Evolutionary conservation across 1,284 basidiomycete genomes (phyloP), one percentile per base, ranked within the genome.

Genomic region (Moesziomyces parantarcticus): DNA sequence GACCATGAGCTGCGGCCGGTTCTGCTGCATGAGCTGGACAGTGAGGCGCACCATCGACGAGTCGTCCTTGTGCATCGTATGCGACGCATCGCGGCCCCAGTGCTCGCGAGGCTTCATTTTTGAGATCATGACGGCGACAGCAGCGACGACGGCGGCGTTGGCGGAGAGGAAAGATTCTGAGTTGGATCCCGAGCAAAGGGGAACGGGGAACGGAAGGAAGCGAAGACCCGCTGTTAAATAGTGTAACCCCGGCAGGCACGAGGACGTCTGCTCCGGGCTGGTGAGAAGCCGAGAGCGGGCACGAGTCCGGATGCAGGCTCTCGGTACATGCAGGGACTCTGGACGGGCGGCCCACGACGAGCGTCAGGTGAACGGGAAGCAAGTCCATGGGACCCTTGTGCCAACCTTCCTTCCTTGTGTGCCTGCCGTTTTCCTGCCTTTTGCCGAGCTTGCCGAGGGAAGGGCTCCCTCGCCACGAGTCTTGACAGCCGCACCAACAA

Each of bases 11-110:
- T 65, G 58, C 5, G 68, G 68, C 5, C 53, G 56, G 26, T 65
- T 61, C 32, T 71, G 61, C 47, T 61, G 45, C 62, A 71, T 61
- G 47, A 66, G 68, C 39, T 71, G 58, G 14, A 51, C 45, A 14
- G 50, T 49, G 41, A 64, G 60, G 22, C 66, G 57, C 18, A 69
- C 21, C 51, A 69, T 55, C 50, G 66, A 69, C 46, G 66, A 69
- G 36, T 63, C 41, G 14, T 34, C 34, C 16, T 50, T 43, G 49
- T 69, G 60, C 59, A 69, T 63, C 23, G 34, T 53, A 43, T 61
- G 64, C 22, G 44, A 22, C 5, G 45, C 42, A 20, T 67, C 64
- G 5, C 64, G 64, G 18, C 39, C 39, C 20, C 11, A 40, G 36
- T 41, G 32, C 20, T 60, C 52, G 45, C 48, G 47, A n/a, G 53